A percentile compares a stretch with the other conserved stretches of the same genome.
phyloP scores from a whole-genome alignment of 2,329 filamentous ascomycete genomes.

The Aspergillus chevalieri region DNA sequence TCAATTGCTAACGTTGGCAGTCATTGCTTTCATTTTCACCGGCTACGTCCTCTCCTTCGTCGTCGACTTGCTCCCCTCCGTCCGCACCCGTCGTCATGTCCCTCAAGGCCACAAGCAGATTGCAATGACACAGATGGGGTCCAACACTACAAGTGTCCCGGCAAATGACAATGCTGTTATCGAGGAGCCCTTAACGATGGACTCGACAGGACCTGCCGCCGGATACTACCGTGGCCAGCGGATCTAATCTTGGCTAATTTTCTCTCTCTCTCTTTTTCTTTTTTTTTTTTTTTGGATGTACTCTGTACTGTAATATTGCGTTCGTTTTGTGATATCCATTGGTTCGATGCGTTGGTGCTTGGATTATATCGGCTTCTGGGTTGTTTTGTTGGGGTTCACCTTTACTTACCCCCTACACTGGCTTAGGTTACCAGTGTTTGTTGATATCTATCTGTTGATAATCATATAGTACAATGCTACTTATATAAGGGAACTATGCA shows the following conservation, averaged over 20 bases:
- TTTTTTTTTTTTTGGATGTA: neutral
- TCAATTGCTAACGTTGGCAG: constrained; percentile 9
- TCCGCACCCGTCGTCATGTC: constrained; percentile 51
- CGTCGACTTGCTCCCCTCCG: constrained; percentile 77
- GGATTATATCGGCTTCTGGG: neutral
- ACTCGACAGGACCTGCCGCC: constrained; percentile 29
- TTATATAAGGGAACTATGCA: constrained; percentile 10
- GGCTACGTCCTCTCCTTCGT: constrained; percentile 83
- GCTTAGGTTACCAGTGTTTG: too few relatives aligned
- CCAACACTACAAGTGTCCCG: constrained; percentile 6
- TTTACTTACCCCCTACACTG: too few relatives aligned
- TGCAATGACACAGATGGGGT: constrained; percentile 16
- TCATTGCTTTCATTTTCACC: constrained; percentile 76
- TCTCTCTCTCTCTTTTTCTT: constrained; percentile 1
- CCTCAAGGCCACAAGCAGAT: constrained; percentile 37
- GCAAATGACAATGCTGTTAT: constrained; percentile 12
- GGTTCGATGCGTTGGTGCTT: neutral
- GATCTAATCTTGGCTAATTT: constrained; percentile 9
- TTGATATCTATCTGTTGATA: neutral
- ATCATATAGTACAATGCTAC: constrained; percentile 3
- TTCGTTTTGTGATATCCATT: neutral
- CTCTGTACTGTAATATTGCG: neutral
- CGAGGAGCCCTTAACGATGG: constrained; percentile 33
- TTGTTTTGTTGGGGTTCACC: neutral
- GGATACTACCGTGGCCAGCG: constrained; percentile 27